Conservation (phyloP, 352 stramenopile species). For the Pythium guiyangense region DNA sequence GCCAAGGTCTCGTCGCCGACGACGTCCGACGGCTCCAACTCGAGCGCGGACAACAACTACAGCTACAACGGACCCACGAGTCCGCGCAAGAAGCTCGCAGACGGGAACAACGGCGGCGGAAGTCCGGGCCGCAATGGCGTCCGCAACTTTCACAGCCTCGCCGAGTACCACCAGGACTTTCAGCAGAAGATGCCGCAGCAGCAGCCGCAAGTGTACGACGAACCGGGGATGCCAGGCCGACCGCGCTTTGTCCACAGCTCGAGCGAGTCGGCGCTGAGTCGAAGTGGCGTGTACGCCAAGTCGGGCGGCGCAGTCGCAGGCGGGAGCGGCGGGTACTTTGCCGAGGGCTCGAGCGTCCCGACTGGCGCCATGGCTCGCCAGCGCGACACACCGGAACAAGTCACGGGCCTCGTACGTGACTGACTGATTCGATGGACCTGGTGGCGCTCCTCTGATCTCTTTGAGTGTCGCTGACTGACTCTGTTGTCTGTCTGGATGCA, state of each 20-base stretch:
- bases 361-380: slow-evolving; percentile 21
- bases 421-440: background rate
- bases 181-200: slow-evolving; percentile 15
- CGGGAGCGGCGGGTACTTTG: slow-evolving; percentile 24
- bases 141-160: slow-evolving; percentile 17
- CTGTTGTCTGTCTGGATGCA: background rate
- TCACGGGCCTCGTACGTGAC: slow-evolving; percentile 38
- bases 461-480: background rate
- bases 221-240: background rate
- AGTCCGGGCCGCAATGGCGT: slow-evolving; percentile 32
- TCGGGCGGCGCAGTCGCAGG: background rate
- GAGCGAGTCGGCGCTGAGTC: slow-evolving; percentile 13
- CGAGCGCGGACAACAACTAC: slow-evolving; percentile 70
- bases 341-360: slow-evolving; percentile 23
- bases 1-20: slow-evolving; percentile 59
- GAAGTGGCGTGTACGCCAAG: slow-evolving; percentile 11
- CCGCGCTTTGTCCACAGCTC: slow-evolving; percentile 8
- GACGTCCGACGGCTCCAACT: slow-evolving; percentile 74
- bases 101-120: slow-evolving; percentile 35
- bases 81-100: slow-evolving; percentile 14
- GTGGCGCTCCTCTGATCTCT: background rate
- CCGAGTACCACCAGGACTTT: slow-evolving; percentile 41
- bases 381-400: slow-evolving; percentile 36
- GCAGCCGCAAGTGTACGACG: slow-evolving; percentile 10
- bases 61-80: slow-evolving; percentile 30